Conservation (phyloP, 2,329 filamentous ascomycete species). For the Ceratocystis colombiana region DNA sequence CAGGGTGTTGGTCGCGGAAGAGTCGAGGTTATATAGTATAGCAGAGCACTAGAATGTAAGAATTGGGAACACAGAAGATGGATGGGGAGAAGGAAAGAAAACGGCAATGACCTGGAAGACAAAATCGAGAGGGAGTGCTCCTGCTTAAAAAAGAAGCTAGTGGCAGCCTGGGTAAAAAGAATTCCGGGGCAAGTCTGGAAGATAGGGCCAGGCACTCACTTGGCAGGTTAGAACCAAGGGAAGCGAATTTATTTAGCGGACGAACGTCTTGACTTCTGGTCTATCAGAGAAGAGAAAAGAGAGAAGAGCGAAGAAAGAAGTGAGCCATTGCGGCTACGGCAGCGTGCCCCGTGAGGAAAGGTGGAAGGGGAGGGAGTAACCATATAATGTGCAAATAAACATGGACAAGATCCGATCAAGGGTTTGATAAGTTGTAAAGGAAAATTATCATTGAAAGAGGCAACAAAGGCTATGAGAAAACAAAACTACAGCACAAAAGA, state of each 20-base stretch:
- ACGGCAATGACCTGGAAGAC: not conserved
- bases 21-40: constrained; percentile 9
- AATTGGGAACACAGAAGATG: not conserved
- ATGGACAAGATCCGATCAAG: not conserved
- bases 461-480: constrained; percentile 1
- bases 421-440: constrained; percentile 8
- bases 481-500: not conserved
- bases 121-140: not conserved
- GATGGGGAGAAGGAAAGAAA: not conserved
- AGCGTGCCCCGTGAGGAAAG: not conserved
- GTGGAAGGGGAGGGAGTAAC: not conserved
- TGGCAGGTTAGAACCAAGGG: constrained; percentile 4
- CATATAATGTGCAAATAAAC: constrained; percentile 6
- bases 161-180: not conserved
- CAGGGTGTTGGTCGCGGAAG: not conserved
- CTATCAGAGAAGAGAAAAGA: constrained; percentile 1
- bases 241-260: constrained; percentile 1
- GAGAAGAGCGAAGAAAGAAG: not conserved
- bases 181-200: not conserved
- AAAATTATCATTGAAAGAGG: not conserved
- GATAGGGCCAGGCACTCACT: constrained; percentile 3
- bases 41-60: not conserved
- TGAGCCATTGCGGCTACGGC: not conserved
- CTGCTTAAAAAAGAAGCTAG: not conserved
- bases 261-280: not conserved